phyloP scores from a whole-genome alignment of 2,329 filamentous ascomycete genomes.

The Lomentospora prolificans region DNA sequence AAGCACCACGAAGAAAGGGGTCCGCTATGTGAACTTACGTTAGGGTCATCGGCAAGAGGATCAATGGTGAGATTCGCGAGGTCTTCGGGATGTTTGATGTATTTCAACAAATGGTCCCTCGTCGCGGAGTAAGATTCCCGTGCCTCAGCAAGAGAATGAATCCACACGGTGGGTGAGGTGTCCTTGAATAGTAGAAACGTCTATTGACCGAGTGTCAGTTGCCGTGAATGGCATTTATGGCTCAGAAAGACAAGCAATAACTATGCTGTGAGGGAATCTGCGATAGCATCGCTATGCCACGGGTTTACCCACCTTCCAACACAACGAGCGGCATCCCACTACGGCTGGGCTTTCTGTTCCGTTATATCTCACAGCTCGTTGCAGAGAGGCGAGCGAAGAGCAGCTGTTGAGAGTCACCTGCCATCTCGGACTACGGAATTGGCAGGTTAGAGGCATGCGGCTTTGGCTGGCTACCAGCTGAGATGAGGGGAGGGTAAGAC shows the following conservation, averaged over 20 bases:
- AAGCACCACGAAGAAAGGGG: neutral
- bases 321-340: conserved; percentile 71
- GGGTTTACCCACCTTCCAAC: conserved; percentile 63
- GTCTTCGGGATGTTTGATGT: conserved; percentile 75
- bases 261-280: no score
- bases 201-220: conserved; percentile 29
- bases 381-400: conserved; percentile 50
- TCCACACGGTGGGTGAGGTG: conserved; percentile 57
- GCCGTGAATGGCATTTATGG: neutral
- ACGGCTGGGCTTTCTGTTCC: conserved; percentile 53
- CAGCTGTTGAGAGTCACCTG: conserved; percentile 49
- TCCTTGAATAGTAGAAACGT: conserved; percentile 71
- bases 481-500: conserved; percentile 12
- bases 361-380: conserved; percentile 52
- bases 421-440: conserved; percentile 44
- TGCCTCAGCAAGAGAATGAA: conserved; percentile 53
- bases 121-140: conserved; percentile 66
- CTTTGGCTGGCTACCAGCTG: no score
- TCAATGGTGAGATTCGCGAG: conserved; percentile 62
- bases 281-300: neutral
- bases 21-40: conserved; percentile 26
- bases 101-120: conserved; percentile 66
- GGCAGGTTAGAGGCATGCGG: no score
- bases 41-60: conserved; percentile 72
- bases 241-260: no score